These are phyloP conservation scores for Urtica urens DNA, from an alignment of 306 rosid genomes.

Conservation along the genomic window DNA sequence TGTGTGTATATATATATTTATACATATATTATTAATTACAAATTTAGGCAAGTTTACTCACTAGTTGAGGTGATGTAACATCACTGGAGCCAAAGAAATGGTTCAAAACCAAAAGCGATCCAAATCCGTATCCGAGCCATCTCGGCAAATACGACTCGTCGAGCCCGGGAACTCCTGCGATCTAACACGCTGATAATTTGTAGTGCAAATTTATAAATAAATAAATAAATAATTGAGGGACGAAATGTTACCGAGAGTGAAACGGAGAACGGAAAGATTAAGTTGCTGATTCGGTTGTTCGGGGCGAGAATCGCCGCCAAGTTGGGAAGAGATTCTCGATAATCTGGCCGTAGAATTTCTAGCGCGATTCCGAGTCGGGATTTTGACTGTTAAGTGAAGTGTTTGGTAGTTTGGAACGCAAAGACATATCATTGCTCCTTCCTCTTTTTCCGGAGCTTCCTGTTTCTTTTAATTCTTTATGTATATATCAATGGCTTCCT, in stretches of 20 bases:
- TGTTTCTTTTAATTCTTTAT: no score
- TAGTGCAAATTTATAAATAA: conserved; percentile 2
- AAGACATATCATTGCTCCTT: no score
- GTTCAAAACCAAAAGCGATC: conserved; percentile 65
- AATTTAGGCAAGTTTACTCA: not conserved
- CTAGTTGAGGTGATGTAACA: conserved; percentile 49
- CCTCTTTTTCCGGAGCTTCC: no score
- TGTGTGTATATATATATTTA: conserved; percentile 2
- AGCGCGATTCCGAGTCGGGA: conserved; percentile 16
- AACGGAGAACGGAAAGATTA: conserved; percentile 83
- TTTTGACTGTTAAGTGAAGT: no score
- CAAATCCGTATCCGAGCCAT: conserved; percentile 92
- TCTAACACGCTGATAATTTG: not conserved
- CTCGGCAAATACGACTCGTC: conserved; percentile 92
- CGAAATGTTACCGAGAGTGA: conserved; percentile 53
- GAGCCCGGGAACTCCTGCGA: conserved; percentile 77
- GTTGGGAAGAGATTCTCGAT: conserved; percentile 32
- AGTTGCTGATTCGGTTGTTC: conserved; percentile 35
- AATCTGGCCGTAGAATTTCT: conserved; percentile 4
- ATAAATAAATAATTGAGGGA: conserved; percentile 5
- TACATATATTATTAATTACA: not conserved
- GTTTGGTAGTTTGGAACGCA: no score
- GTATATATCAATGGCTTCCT: no score
- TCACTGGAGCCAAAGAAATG: conserved; percentile 51
- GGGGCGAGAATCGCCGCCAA: conserved; percentile 41